Evolutionary conservation across 805 yeast species (phyloP), one percentile per base, ranked within the genome.

Genomic region (Tetrapisispora arboricola): DNA sequence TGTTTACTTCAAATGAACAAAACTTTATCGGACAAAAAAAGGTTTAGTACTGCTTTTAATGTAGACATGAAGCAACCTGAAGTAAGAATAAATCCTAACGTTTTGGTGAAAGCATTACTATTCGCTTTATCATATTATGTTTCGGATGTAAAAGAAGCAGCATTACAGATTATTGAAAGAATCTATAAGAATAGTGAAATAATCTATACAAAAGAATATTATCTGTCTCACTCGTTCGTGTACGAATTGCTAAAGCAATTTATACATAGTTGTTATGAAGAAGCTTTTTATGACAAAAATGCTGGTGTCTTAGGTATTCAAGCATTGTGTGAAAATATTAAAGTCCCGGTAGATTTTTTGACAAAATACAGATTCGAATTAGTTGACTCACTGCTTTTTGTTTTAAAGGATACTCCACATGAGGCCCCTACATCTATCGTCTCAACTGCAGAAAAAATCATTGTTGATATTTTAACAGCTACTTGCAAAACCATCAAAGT

Each of bases 261-360:
- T 53, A 78, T 92, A 33, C 99, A 94, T 55, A 75, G 85, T 34
- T 88, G 97, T 63, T 92, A 84, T 57, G 94, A 84, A 46, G 95
- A 85, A 59, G 80, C 78, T 27, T 90, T 84, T 62, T 84, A 83
- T 57, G 72, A 79, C 26, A 92, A 92, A 50, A 69, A 84, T 8
- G 96, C 96, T 7, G 96, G 97, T 30, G 79, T 90, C 29, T 55
- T 84, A 21, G 97, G 98, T 18, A 67, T 92, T 36, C 71, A 76
- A 48, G 75, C 86, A 2, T 68, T 90, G 67, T 70, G 86, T 29
- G 72, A 73, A 33, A 92, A 81, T 34, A 63, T 82, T 26, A 71
- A 64, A 1, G 74, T 85, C 35, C 84, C 95, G 0, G 65, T 76
- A 3, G 64, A 69, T 2, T 87, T 95, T 78, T 77, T 90, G 55